phyloP scores from a whole-genome alignment of 192 early-diverging fungal genomes.

The Gonapodya sp. region DNA sequence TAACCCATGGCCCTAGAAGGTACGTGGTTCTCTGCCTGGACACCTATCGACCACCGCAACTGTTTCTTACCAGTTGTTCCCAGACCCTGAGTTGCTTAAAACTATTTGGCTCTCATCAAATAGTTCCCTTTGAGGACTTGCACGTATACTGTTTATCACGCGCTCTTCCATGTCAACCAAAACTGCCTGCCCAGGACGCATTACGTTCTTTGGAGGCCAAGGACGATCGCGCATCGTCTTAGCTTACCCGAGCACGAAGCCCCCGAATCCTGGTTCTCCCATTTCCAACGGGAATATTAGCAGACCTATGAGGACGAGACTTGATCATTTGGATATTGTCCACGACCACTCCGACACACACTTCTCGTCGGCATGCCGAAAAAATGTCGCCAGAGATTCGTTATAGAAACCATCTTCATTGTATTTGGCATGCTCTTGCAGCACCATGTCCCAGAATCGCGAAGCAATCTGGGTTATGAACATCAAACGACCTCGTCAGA shows the following conservation, averaged over 20 bases:
- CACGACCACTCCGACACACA: background rate
- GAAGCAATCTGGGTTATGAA: conserved; percentile 30
- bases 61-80: conserved; percentile 45
- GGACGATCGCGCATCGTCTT: no score
- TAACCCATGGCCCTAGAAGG: conserved; percentile 37
- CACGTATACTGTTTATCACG: conserved; percentile 33
- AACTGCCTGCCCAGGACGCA: conserved; percentile 23
- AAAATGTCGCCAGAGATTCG: conserved; percentile 41
- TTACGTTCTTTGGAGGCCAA: conserved; percentile 1
- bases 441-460: conserved; percentile 47
- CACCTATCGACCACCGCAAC: background rate
- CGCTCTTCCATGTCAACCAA: conserved; percentile 52
- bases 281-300: conserved; percentile 20
- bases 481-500: no score
- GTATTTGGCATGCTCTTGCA: conserved; percentile 41
- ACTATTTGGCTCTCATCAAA: conserved; percentile 37
- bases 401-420: conserved; percentile 29
- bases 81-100: conserved; percentile 33
- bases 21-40: background rate
- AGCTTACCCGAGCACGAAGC: conserved; percentile 25
- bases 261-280: conserved; percentile 22
- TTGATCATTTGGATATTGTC: background rate
- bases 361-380: conserved; percentile 30
- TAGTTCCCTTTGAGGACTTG: conserved; percentile 24
- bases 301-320: background rate